Evolutionary conservation across 805 yeast species (phyloP).

Genomic region (Candida ortonii): DNA sequence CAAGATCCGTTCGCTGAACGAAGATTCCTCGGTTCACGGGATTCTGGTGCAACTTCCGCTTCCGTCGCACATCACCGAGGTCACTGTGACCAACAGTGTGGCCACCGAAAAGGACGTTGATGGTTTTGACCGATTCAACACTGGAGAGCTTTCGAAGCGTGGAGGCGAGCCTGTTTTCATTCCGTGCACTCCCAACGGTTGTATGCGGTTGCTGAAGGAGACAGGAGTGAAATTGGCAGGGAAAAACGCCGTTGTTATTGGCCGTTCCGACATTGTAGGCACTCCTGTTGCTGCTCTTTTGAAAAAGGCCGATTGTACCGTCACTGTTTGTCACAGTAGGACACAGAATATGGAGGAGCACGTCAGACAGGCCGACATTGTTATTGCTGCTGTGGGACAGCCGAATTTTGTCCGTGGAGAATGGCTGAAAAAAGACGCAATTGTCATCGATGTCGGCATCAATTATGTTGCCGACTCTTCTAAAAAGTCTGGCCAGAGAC

Average conservation of each 20-base stretch:
- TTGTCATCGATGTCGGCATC: constrained; percentile 81
- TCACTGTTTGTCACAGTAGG: constrained; percentile 69
- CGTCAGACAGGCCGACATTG: constrained; percentile 66
- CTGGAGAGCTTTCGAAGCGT: constrained; percentile 72
- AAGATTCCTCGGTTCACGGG: constrained; percentile 62
- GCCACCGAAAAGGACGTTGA: constrained; percentile 72
- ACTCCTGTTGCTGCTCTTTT: constrained; percentile 72
- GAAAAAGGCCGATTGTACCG: constrained; percentile 71
- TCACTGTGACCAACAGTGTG: constrained; percentile 64
- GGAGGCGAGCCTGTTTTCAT: constrained; percentile 68
- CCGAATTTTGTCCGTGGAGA: constrained; percentile 70
- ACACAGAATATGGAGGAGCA: constrained; percentile 48
- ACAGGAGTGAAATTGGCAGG: constrained; percentile 58
- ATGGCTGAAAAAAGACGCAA: constrained; percentile 66
- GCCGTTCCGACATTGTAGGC: constrained; percentile 85
- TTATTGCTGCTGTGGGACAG: constrained; percentile 73
- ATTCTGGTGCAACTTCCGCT: constrained; percentile 74
- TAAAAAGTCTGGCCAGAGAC: constrained; percentile 64
- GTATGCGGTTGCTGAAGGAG: constrained; percentile 59
- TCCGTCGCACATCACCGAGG: constrained; percentile 68
- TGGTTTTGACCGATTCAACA: constrained; percentile 76
- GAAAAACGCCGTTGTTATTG: constrained; percentile 76
- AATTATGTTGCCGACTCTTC: constrained; percentile 66
- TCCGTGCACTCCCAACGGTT: constrained; percentile 86
- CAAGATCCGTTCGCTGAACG: constrained; percentile 55